Evolutionary conservation across 78 protist species (phyloP).

Genomic region (Polysphondylium violaceum): DNA sequence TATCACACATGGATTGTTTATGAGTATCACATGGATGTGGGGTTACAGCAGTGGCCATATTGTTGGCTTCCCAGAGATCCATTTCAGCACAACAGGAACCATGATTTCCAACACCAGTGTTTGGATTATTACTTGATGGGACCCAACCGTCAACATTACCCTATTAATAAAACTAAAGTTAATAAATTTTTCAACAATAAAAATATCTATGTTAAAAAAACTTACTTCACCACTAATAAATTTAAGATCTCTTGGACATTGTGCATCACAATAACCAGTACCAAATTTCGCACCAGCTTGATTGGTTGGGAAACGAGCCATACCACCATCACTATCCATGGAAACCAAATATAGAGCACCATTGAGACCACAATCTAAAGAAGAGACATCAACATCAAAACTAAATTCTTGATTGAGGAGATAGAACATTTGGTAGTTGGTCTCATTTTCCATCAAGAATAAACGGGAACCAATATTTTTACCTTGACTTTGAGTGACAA

Average conservation of each 20-base stretch:
- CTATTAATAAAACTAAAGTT: neutral
- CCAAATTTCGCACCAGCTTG: slow-evolving; percentile 85
- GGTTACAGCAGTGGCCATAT: slow-evolving; percentile 79
- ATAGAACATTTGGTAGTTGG: slow-evolving; percentile 75
- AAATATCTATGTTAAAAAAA: neutral
- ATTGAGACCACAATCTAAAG: slow-evolving; percentile 83
- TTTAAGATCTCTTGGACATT: slow-evolving; percentile 88
- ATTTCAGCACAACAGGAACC: slow-evolving; percentile 88
- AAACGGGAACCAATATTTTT: slow-evolving; percentile 83
- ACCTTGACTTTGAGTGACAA: slow-evolving; percentile 59
- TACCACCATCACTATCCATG: slow-evolving; percentile 86
- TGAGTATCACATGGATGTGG: slow-evolving; percentile 78
- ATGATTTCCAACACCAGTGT: slow-evolving; percentile 53
- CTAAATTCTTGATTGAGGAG: slow-evolving; percentile 75
- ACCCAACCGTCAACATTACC: slow-evolving; percentile 62
- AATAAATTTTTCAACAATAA: neutral
- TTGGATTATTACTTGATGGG: slow-evolving; percentile 58
- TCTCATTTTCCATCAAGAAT: slow-evolving; percentile 56
- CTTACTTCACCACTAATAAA: slow-evolving; percentile 73
- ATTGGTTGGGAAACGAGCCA: slow-evolving; percentile 34
- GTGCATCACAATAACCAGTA: slow-evolving; percentile 91
- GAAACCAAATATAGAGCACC: slow-evolving; percentile 87
- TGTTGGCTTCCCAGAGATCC: slow-evolving; percentile 90
- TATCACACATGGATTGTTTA: slow-evolving; percentile 40
- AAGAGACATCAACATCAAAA: slow-evolving; percentile 86